Evolutionary conservation across 1,284 basidiomycete genomes (phyloP).

Genomic region (Cutaneotrichosporon sp.): DNA sequence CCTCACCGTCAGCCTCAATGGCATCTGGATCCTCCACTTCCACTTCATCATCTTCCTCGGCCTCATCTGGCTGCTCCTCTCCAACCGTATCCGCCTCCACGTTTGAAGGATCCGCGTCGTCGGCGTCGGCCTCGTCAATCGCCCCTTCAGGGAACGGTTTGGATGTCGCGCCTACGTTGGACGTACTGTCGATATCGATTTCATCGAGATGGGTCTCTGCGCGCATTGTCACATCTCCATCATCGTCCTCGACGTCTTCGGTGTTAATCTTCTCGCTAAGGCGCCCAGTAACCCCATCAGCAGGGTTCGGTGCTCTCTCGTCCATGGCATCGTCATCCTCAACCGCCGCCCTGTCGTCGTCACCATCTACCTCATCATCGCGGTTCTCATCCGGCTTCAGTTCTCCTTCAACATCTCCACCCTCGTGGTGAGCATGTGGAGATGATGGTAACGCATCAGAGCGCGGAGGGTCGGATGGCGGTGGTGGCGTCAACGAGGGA

Average conservation of each 20-base stretch:
- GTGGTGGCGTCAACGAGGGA: constrained; percentile 26
- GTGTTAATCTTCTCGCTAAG: neutral
- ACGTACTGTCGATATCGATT: neutral
- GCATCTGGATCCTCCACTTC: constrained; percentile 15
- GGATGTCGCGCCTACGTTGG: no score
- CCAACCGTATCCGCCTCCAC: neutral
- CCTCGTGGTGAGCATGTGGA: constrained; percentile 2
- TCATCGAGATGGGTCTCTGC: constrained; percentile 8
- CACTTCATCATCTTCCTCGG: constrained; percentile 5
- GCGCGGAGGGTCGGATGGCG: constrained; percentile 19
- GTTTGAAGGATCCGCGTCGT: constrained; percentile 2
- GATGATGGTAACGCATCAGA: constrained; percentile 16
- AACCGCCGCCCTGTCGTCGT: neutral
- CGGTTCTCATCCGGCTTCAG: neutral
- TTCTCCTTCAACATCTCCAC: neutral
- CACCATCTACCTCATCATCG: neutral
- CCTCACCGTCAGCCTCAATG: constrained; percentile 12
- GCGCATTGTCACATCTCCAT: constrained; percentile 24
- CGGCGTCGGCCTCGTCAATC: constrained; percentile 1
- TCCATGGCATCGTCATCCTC: neutral
- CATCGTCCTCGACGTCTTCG: constrained; percentile 17
- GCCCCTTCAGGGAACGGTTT: neutral
- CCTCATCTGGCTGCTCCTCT: constrained; percentile 3
- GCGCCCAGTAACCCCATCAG: neutral
- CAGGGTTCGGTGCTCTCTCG: neutral